These are phyloP conservation scores for Claviceps digitariae DNA, from an alignment of 2,329 filamentous ascomycete species.

Conservation along the genomic window DNA sequence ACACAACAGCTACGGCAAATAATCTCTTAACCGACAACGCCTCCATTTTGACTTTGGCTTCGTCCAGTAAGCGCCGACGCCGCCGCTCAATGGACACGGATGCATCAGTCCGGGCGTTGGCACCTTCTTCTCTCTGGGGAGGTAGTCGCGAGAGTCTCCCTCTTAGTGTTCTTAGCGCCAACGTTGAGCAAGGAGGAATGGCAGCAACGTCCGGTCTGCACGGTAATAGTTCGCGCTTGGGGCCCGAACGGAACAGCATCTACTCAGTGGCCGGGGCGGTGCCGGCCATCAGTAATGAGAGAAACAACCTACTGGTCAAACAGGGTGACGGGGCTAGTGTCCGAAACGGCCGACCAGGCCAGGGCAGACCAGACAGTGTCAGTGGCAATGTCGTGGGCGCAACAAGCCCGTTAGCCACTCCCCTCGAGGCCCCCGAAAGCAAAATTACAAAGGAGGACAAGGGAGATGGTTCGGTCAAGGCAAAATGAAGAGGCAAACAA, in stretches of 20 bases:
- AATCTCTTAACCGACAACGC: conserved; percentile 75
- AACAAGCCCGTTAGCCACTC: conserved; percentile 49
- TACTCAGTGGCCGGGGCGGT: conserved; percentile 63
- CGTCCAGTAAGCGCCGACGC: conserved; percentile 64
- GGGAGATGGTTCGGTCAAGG: conserved; percentile 11
- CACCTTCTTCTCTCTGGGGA: conserved; percentile 69
- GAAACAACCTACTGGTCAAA: conserved; percentile 68
- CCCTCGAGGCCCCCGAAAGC: conserved; percentile 30
- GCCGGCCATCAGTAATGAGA: conserved; percentile 55
- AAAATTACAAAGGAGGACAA: conserved; percentile 19
- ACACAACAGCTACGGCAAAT: conserved; percentile 66
- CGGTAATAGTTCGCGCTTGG: conserved; percentile 29
- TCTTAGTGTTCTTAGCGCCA: conserved; percentile 63
- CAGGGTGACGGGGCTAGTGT: conserved; percentile 62
- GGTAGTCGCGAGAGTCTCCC: conserved; percentile 70
- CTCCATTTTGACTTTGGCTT: conserved; percentile 72
- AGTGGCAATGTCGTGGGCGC: conserved; percentile 57
- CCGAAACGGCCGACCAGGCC: conserved; percentile 62
- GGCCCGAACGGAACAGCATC: conserved; percentile 59
- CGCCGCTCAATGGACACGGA: conserved; percentile 74
- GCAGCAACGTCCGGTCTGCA: conserved; percentile 39
- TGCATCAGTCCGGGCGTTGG: conserved; percentile 72
- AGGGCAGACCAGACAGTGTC: conserved; percentile 70
- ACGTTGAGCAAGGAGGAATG: conserved; percentile 38
- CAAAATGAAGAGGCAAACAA: conserved; percentile 7